Conservation (phyloP, 768 basidiomycete genomes). For the Rhizopogon vesiculosus region DNA sequence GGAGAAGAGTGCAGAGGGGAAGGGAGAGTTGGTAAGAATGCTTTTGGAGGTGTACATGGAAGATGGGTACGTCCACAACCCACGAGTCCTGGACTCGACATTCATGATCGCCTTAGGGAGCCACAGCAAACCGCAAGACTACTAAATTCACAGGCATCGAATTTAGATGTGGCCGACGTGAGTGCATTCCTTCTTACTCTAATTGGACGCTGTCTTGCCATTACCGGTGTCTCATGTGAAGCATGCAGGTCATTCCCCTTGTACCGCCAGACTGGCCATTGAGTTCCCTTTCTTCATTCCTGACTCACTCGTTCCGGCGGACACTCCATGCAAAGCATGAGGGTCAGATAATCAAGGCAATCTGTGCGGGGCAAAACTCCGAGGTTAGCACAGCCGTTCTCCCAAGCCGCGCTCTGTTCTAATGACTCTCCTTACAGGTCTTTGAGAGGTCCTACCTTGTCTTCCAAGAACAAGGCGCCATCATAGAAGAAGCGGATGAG, state of each 20-base stretch:
- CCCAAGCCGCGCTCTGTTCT: not conserved
- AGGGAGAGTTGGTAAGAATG: slow-evolving; percentile 57
- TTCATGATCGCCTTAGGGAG: slow-evolving; percentile 33
- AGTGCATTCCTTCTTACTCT: slow-evolving; percentile 20
- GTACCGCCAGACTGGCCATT: slow-evolving; percentile 79
- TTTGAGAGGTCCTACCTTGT: slow-evolving; percentile 55
- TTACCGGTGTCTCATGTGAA: not conserved
- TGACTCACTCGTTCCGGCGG: slow-evolving; percentile 73
- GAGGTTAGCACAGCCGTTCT: slow-evolving; percentile 34
- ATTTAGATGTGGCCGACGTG: slow-evolving; percentile 76
- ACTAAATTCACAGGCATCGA: slow-evolving; percentile 75
- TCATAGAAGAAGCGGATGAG: slow-evolving; percentile 59
- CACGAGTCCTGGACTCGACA: not conserved
- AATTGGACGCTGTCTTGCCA: not conserved
- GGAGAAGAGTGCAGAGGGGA: slow-evolving; percentile 44
- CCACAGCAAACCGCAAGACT: slow-evolving; percentile 59
- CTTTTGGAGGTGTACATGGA: slow-evolving; percentile 81
- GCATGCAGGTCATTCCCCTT: slow-evolving; percentile 50
- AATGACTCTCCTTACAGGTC: slow-evolving; percentile 31
- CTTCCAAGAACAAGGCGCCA: slow-evolving; percentile 58
- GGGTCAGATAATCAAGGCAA: slow-evolving; percentile 70
- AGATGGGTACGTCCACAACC: slow-evolving; percentile 48
- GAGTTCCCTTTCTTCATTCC: slow-evolving; percentile 65
- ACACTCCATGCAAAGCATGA: slow-evolving; percentile 68
- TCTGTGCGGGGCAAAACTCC: slow-evolving; percentile 77